Evolutionary conservation across 345 rosid species (phyloP).

Genomic region (Psidium friedrichsthalianum): DNA sequence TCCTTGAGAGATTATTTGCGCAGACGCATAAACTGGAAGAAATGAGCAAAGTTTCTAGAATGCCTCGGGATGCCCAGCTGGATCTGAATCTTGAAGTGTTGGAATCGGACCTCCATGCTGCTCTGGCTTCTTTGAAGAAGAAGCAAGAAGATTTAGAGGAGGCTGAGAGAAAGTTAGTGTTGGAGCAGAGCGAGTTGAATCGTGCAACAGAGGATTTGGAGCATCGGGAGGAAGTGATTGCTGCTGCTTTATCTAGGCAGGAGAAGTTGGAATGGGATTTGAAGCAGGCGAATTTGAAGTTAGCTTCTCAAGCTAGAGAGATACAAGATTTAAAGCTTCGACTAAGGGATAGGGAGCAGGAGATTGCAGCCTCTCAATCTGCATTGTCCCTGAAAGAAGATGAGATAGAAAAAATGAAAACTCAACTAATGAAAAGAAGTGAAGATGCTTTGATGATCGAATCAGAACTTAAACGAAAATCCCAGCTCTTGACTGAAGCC

Average conservation of each 20-base stretch:
- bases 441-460: conserved; percentile 31
- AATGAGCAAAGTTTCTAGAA: conserved; percentile 20
- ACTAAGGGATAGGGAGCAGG: conserved; percentile 43
- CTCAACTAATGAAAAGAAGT: conserved; percentile 32
- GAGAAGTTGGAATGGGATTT: conserved; percentile 51
- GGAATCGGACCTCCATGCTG: conserved; percentile 64
- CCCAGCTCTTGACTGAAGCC: conserved; percentile 48
- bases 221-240: conserved; percentile 36
- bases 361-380: conserved; percentile 28
- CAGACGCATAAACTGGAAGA: conserved; percentile 53
- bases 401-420: conserved; percentile 38
- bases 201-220: conserved; percentile 44
- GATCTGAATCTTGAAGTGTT: conserved; percentile 32
- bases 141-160: conserved; percentile 61
- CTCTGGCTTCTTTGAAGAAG: conserved; percentile 45
- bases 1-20: conserved; percentile 59
- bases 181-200: conserved; percentile 40
- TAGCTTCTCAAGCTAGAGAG: conserved; percentile 62
- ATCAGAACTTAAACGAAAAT: conserved; percentile 39
- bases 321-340: conserved; percentile 49
- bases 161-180: conserved; percentile 39
- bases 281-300: conserved; percentile 31
- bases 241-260: conserved; percentile 37
- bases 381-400: conserved; percentile 41
- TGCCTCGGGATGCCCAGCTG: conserved; percentile 10